A percentile compares a stretch with the other conserved stretches of the same genome.
These are phyloP conservation scores for Umbelopsis ramanniana DNA, from an alignment of 192 early-diverging fungal species.

Conservation along the genomic window DNA sequence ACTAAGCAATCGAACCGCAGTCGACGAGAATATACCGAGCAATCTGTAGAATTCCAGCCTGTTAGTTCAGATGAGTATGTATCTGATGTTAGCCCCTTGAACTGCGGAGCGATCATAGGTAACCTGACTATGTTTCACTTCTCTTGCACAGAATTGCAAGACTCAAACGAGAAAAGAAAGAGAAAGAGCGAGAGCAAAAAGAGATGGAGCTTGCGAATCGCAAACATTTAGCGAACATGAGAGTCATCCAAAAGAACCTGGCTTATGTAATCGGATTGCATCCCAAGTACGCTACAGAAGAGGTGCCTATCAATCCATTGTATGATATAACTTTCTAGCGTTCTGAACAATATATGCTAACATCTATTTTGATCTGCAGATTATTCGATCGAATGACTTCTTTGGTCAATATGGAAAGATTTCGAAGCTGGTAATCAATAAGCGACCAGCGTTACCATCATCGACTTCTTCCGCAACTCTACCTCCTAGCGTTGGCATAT, in stretches of 20 bases:
- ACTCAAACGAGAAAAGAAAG: slow-evolving; percentile 51
- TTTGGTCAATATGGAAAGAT: slow-evolving; percentile 99
- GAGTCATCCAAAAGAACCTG: slow-evolving; percentile 93
- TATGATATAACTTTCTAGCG: background rate
- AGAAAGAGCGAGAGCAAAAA: slow-evolving; percentile 81
- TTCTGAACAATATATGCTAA: background rate
- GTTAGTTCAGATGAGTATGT: slow-evolving; percentile 77
- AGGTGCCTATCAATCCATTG: slow-evolving; percentile 51
- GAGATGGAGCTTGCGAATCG: slow-evolving; percentile 78
- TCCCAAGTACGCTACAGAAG: slow-evolving; percentile 81
- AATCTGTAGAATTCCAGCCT: slow-evolving; percentile 80
- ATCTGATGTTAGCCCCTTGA: background rate
- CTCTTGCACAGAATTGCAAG: slow-evolving; percentile 38
- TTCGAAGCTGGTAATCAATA: slow-evolving; percentile 89
- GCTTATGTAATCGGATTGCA: slow-evolving; percentile 94
- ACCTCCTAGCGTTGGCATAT: slow-evolving; percentile 76
- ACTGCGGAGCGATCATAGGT: background rate
- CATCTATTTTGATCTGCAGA: slow-evolving; percentile 40
- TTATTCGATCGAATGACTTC: slow-evolving; percentile 81
- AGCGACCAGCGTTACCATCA: slow-evolving; percentile 58
- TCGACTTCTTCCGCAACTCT: slow-evolving; percentile 36
- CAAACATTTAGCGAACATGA: slow-evolving; percentile 77
- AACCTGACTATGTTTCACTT: background rate
- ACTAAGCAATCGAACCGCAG: slow-evolving; percentile 31
- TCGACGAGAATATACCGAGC: slow-evolving; percentile 84